phyloP scores from a whole-genome alignment of 495 filamentous ascomycete genomes.

The Penicillium maclennaniae region DNA sequence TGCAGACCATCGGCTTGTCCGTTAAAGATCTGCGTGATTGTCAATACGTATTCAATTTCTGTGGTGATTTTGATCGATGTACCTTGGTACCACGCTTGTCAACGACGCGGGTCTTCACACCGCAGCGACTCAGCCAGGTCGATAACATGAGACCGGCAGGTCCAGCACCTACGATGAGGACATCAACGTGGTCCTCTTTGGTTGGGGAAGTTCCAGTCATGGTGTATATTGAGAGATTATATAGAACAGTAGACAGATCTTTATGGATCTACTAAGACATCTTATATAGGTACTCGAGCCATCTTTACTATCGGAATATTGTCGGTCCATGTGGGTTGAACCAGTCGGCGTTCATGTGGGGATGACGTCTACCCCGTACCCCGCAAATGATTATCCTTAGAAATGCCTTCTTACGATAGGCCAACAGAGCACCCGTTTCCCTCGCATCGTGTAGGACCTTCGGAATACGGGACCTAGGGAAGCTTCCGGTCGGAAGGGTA shows the following conservation, averaged over 20 bases:
- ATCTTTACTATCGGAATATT: background rate
- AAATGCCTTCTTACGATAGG: background rate
- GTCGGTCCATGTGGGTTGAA: background rate
- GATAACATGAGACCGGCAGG: constrained; percentile 62
- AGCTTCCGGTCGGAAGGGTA: background rate
- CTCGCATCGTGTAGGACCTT: background rate
- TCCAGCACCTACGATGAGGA: constrained; percentile 60
- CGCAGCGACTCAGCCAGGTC: constrained; percentile 54
- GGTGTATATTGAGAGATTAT: background rate
- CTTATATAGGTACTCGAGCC: background rate
- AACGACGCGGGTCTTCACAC: constrained; percentile 53
- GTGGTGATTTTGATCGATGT: constrained; percentile 22
- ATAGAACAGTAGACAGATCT: background rate
- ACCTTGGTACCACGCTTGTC: constrained; percentile 56
- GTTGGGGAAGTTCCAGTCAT: constrained; percentile 5
- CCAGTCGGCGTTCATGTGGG: constrained; percentile 10
- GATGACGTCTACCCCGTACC: background rate
- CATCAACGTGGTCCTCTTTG: constrained; percentile 19
- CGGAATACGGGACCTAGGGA: background rate
- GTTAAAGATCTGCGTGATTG: constrained; percentile 28
- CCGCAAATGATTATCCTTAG: background rate
- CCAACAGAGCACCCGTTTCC: background rate
- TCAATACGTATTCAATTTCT: background rate
- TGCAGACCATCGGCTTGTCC: constrained; percentile 61
- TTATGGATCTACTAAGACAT: background rate